phyloP scores from a whole-genome alignment of 768 basidiomycete species.

The Cubamyces sp. region DNA sequence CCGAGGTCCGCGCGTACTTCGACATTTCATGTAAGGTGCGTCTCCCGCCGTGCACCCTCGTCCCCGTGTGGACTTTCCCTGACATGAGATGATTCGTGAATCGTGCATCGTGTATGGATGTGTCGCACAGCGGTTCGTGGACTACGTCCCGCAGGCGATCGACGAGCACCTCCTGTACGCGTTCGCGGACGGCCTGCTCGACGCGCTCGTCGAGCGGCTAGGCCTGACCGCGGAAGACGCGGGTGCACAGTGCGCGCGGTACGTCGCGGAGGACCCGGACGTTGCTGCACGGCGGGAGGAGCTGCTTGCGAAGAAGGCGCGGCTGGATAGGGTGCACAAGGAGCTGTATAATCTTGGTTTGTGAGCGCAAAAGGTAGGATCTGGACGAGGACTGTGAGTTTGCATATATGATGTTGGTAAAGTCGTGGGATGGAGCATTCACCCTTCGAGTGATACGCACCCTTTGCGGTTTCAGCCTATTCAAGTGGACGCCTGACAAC shows the following conservation, averaged over 20 bases:
- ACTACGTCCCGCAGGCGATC: conserved; percentile 23
- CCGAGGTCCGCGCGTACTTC: conserved; percentile 9
- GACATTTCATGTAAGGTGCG: conserved; percentile 6
- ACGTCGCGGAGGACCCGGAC: conserved; percentile 50
- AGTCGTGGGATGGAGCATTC: no score
- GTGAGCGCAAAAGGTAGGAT: no score
- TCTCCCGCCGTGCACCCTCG: not conserved
- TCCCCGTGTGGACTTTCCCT: not conserved
- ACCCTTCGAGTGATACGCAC: no score
- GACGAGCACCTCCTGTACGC: conserved; percentile 40
- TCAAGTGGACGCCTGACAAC: no score
- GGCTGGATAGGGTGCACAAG: conserved; percentile 44
- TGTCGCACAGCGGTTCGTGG: conserved; percentile 22
- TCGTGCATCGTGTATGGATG: no score
- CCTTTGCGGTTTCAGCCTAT: no score
- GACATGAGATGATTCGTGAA: no score
- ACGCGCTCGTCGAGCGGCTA: conserved; percentile 40
- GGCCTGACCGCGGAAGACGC: conserved; percentile 38
- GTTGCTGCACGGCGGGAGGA: conserved; percentile 41
- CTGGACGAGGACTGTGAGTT: no score
- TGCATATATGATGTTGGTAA: no score
- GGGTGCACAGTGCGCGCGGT: conserved; percentile 41
- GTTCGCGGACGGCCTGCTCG: conserved; percentile 37
- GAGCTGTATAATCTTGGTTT: conserved; percentile 39
- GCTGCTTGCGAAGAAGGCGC: conserved; percentile 37